Conservation (phyloP, 768 basidiomycete species). For the Mycena haematopus region DNA sequence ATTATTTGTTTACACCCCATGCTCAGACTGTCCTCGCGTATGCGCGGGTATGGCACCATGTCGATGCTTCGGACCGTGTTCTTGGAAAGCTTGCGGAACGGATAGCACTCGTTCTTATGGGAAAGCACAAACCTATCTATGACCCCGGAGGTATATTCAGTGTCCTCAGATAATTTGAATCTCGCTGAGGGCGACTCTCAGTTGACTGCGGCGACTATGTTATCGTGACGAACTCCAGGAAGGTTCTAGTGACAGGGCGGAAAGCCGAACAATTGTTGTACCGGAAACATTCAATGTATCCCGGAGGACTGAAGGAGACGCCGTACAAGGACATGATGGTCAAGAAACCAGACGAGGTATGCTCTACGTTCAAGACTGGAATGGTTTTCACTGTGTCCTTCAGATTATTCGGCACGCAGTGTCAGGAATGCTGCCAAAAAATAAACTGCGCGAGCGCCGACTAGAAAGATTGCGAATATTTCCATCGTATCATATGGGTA, state of each 20-base stretch:
- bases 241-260: conserved; percentile 85
- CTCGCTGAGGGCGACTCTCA: conserved; percentile 36
- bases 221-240: conserved; percentile 87
- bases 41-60: conserved; percentile 95
- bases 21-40: conserved; percentile 91
- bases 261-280: conserved; percentile 90
- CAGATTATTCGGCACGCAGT: conserved; percentile 97
- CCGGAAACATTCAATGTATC: conserved; percentile 89
- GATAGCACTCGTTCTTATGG: conserved; percentile 96
- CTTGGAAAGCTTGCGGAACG: conserved; percentile 93
- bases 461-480: conserved; percentile 91
- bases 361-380: conserved; percentile 32
- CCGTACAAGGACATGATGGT: conserved; percentile 85
- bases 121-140: conserved; percentile 98
- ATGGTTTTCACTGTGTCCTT: conserved; percentile 12
- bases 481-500: conserved; percentile 77
- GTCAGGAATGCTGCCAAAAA: conserved; percentile 98
- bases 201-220: conserved; percentile 99
- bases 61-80: conserved; percentile 88
- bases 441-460: conserved; percentile 89
- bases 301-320: conserved; percentile 92
- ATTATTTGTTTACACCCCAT: conserved; percentile 1
- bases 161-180: neutral
- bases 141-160: conserved; percentile 75
- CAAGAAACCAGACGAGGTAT: conserved; percentile 87